Conservation (phyloP, 106 monocot species). For the Dactylorhiza incarnata region DNA sequence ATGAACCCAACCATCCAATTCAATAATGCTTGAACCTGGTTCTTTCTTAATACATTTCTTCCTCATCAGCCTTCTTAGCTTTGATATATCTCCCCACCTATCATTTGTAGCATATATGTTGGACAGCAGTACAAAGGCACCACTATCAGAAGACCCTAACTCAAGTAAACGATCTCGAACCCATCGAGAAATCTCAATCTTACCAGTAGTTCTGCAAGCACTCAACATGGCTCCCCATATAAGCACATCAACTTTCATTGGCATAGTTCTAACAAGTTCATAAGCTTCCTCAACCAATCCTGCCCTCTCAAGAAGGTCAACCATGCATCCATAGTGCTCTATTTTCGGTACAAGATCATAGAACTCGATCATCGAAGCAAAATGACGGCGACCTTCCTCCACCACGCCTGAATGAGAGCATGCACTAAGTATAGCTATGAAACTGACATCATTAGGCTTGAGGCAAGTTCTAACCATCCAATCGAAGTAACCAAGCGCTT, state of each 20-base stretch:
- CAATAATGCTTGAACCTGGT: conserved; percentile 54
- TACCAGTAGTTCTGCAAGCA: conserved; percentile 48
- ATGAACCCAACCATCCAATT: conserved; percentile 31
- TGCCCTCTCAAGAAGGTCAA: conserved; percentile 59
- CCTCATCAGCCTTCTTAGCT: conserved; percentile 54
- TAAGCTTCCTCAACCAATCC: conserved; percentile 58
- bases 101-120: conserved; percentile 68
- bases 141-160: conserved; percentile 49
- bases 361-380: conserved; percentile 8
- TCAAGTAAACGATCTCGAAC: conserved; percentile 42
- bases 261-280: conserved; percentile 46
- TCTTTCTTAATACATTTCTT: conserved; percentile 47
- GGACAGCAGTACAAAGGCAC: conserved; percentile 59
- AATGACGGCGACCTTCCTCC: conserved; percentile 37
- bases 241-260: conserved; percentile 44
- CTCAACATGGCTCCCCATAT: conserved; percentile 60
- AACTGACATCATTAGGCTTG: conserved; percentile 48
- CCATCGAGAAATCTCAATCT: conserved; percentile 53
- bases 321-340: conserved; percentile 51
- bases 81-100: conserved; percentile 54
- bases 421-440: conserved; percentile 61
- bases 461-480: conserved; percentile 24
- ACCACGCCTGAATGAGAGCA: conserved; percentile 51
- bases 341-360: not conserved
- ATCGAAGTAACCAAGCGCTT: conserved; percentile 34